phyloP scores from a whole-genome alignment of 129 eudicot species.

The Ambrosia artemisiifolia region DNA sequence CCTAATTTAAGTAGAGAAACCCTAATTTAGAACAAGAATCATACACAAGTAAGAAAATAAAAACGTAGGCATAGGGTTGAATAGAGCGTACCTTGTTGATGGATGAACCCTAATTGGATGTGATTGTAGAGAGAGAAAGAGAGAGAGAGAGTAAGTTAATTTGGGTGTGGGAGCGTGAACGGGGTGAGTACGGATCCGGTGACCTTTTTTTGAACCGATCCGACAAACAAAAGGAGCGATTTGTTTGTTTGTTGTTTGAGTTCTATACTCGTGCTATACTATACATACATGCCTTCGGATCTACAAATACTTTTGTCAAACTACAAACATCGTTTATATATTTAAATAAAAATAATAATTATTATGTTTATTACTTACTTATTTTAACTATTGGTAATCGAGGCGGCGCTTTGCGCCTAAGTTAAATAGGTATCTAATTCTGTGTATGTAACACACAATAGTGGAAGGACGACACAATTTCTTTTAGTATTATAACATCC shows the following conservation, averaged over 20 bases:
- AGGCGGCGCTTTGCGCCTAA: no score
- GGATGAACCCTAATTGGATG: background rate
- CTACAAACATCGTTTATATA: no score
- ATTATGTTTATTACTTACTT: no score
- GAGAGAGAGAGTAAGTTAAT: background rate
- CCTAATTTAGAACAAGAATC: constrained; percentile 8
- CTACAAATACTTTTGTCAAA: background rate
- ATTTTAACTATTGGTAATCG: no score
- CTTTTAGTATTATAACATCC: no score
- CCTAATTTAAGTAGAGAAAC: background rate
- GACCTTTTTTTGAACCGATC: background rate
- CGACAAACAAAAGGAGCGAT: background rate
- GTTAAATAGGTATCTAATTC: no score
- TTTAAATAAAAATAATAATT: no score
- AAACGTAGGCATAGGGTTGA: background rate
- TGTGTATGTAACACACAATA: no score
- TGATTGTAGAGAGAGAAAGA: constrained; percentile 4
- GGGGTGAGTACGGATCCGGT: constrained; percentile 14
- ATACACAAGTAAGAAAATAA: background rate
- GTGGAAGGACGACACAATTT: no score
- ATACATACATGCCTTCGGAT: background rate
- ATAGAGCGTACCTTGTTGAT: constrained; percentile 14
- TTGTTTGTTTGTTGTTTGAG: background rate
- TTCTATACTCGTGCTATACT: background rate
- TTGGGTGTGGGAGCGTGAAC: constrained; percentile 1